Conservation (phyloP, 345 rosid species). For the Corchorus capsularis region DNA sequence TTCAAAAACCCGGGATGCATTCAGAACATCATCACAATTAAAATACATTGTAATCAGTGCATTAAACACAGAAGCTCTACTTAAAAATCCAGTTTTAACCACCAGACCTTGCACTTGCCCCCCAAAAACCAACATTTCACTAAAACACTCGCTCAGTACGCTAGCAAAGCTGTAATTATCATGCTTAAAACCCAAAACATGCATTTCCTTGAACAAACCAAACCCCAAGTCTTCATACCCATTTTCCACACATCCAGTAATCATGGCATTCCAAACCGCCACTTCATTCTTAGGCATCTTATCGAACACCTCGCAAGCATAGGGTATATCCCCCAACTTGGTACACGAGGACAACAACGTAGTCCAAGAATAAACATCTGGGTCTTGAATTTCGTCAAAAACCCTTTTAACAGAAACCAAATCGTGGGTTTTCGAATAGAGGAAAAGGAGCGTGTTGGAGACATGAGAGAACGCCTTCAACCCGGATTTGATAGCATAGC, state of each 20-base stretch:
- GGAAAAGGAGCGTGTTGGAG: slow-evolving; percentile 63
- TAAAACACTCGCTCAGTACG: slow-evolving; percentile 58
- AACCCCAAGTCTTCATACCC: slow-evolving; percentile 49
- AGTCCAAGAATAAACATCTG: slow-evolving; percentile 73
- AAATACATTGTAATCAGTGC: slow-evolving; percentile 74
- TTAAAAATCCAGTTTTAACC: slow-evolving; percentile 51
- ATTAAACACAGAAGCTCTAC: slow-evolving; percentile 53
- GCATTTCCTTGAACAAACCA: slow-evolving; percentile 59
- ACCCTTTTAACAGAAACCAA: slow-evolving; percentile 41
- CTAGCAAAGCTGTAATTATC: slow-evolving; percentile 72
- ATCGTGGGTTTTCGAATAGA: slow-evolving; percentile 46
- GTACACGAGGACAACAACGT: slow-evolving; percentile 52
- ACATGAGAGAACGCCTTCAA: slow-evolving; percentile 45
- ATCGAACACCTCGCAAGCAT: slow-evolving; percentile 61
- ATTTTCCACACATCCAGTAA: slow-evolving; percentile 65
- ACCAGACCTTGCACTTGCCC: slow-evolving; percentile 66
- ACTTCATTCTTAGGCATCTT: slow-evolving; percentile 48
- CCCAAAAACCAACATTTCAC: slow-evolving; percentile 46
- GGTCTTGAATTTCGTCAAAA: slow-evolving; percentile 54
- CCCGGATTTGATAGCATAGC: slow-evolving; percentile 56
- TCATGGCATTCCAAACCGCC: slow-evolving; percentile 72
- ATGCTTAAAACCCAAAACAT: slow-evolving; percentile 46
- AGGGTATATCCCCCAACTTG: slow-evolving; percentile 47
- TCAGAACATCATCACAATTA: slow-evolving; percentile 33
- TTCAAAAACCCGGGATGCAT: slow-evolving; percentile 49